Base-by-base conservation (phyloP, 2,329 filamentous ascomycete genomes). In the Chrysoporthe cubensis region DNA sequence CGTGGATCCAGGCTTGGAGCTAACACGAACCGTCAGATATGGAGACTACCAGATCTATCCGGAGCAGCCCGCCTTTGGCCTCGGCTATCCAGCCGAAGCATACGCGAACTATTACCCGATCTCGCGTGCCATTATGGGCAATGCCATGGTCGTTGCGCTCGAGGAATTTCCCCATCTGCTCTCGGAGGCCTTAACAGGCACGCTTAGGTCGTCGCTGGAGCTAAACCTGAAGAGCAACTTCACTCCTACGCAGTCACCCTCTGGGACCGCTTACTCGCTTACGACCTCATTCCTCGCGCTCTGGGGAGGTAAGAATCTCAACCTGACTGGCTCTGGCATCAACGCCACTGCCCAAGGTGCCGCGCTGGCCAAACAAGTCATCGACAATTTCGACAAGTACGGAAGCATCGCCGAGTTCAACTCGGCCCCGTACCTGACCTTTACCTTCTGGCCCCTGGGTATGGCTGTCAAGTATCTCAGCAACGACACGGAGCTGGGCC, bases 81-180 rank as follows among this genome's bases (percentile, higher is more conserved):
- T 32, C 9, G 54, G 34, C 14, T 57, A 57, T 18, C 54, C 54
- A 13, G 54, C 54, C 21, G 73, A 74, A 1, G 85, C 86, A 42
- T 87, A 88, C 72, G 80, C 82, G 65, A 82, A 82, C 0, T 89
- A 85, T 84, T 87, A 89, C 71, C 86, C 87, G 1, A 89, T 90
- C 69, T 90, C 87, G 87, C 80, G 87, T 62, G 87, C 87, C 0
- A 89, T 90, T 65, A 80, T 90, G 42, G 85, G 86, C 11, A 88
- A 85, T 0, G 83, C 85, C 0, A 80, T 89, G n/a, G 83, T 89
- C 40, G 77, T 89, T 52, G 83, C 83, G 37, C 78, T 88, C 32
- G 87, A 90, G 73, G 87, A 89, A 70, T 89, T 86, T 64, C 74
- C 79, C 0, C 74, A 83, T 65, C 78, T 88, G 1, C 69, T 84